Percentiles rank a stretch among this genome's conserved stretches.
phyloP scores from a whole-genome alignment of 2,329 filamentous ascomycete species.

The Nannizzia gypsea region DNA sequence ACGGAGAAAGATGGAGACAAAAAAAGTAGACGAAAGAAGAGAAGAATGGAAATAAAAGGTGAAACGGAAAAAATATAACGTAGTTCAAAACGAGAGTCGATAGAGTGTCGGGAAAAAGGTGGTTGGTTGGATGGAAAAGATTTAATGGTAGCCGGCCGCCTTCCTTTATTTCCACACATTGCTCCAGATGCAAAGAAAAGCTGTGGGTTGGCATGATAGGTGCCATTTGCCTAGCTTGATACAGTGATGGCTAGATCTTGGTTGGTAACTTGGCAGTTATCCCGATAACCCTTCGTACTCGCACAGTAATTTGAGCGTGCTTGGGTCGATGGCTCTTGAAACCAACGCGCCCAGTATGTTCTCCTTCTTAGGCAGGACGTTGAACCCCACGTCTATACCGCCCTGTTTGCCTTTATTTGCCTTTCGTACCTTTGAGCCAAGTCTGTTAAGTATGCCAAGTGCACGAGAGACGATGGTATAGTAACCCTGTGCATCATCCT shows the following conservation, averaged over 20 bases:
- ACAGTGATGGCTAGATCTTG: conserved; percentile 9
- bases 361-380: conserved; percentile 55
- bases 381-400: conserved; percentile 42
- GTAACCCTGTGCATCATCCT: conserved; percentile 33
- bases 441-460: conserved; percentile 53
- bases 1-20: background rate
- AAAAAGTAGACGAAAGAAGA: background rate
- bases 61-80: conserved; percentile 5
- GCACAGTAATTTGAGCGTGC: conserved; percentile 55
- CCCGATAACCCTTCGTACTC: conserved; percentile 48
- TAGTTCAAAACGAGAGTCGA: conserved; percentile 1
- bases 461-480: conserved; percentile 53
- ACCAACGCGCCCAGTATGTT: conserved; percentile 55
- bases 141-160: background rate
- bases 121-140: background rate
- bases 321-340: conserved; percentile 52
- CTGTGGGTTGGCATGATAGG: background rate
- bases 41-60: background rate
- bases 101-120: background rate
- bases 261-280: conserved; percentile 14
- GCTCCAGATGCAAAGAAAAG: background rate
- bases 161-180: background rate
- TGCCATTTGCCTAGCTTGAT: background rate
- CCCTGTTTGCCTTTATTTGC: conserved; percentile 37
- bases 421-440: conserved; percentile 54